These are phyloP conservation scores for Lyophyllum atratum DNA, from an alignment of 768 basidiomycete genomes.

Conservation along the genomic window DNA sequence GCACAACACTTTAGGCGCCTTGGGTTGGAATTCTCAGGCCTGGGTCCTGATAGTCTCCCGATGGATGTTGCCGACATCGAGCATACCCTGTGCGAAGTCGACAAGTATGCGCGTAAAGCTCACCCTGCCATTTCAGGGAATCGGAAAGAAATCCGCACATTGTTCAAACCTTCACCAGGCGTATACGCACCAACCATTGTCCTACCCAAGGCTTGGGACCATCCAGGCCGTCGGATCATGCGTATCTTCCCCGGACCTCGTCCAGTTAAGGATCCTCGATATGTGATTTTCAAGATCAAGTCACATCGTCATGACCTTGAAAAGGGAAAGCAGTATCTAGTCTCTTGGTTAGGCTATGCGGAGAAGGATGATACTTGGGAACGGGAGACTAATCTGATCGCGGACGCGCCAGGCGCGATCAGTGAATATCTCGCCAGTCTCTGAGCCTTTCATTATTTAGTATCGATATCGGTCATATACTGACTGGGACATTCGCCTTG, in stretches of 20 bases:
- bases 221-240: slow-evolving; percentile 40
- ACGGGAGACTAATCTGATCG: slow-evolving; percentile 41
- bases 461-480: no score
- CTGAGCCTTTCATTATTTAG: background rate
- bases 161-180: slow-evolving; percentile 33
- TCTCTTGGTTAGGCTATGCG: slow-evolving; percentile 59
- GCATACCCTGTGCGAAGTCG: slow-evolving; percentile 77
- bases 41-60: slow-evolving; percentile 49
- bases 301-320: slow-evolving; percentile 36
- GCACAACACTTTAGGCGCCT: slow-evolving; percentile 60
- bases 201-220: slow-evolving; percentile 59
- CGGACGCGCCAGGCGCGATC: slow-evolving; percentile 51
- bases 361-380: slow-evolving; percentile 61
- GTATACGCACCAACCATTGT: slow-evolving; percentile 27
- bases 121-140: slow-evolving; percentile 48
- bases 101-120: slow-evolving; percentile 70
- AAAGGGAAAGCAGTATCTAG: slow-evolving; percentile 43
- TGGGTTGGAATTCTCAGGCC: slow-evolving; percentile 50
- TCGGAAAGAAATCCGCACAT: slow-evolving; percentile 38
- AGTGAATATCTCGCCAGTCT: slow-evolving; percentile 36
- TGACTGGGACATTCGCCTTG: no score
- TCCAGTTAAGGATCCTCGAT: slow-evolving; percentile 45
- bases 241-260: slow-evolving; percentile 42
- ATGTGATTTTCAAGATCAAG: slow-evolving; percentile 36
- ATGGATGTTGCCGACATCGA: slow-evolving; percentile 75